Evolutionary conservation across 2,329 filamentous ascomycete species (phyloP).

Genomic region (Trichoderma brevicompactum): DNA sequence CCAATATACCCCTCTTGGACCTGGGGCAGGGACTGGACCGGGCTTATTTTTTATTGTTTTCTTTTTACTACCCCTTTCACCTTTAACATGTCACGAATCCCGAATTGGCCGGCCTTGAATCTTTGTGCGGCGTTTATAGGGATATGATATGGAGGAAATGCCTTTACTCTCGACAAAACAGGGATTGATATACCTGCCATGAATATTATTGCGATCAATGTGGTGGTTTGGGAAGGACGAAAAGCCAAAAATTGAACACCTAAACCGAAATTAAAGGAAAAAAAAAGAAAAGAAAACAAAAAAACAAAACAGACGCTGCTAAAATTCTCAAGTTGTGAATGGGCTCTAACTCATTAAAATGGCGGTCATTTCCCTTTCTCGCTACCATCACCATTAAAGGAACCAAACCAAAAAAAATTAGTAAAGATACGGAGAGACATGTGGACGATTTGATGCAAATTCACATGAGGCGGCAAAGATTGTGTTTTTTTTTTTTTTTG

Average conservation of each 20-base stretch:
- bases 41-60: not conserved
- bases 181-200: not conserved
- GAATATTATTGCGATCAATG: not conserved
- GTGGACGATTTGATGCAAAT: slow-evolving; percentile 14
- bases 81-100: not conserved
- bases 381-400: not conserved
- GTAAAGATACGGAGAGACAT: not conserved
- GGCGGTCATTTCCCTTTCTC: not conserved
- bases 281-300: not conserved
- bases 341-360: not conserved
- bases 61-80: not conserved
- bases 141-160: slow-evolving; percentile 7
- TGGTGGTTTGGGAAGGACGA: not conserved
- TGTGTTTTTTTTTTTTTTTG: slow-evolving; percentile 15
- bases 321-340: not conserved
- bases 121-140: slow-evolving; percentile 24
- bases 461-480: slow-evolving; percentile 18
- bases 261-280: not conserved
- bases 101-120: not conserved
- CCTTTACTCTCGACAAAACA: slow-evolving; percentile 3
- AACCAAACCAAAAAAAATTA: not conserved
- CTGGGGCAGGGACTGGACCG: slow-evolving; percentile 1
- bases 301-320: not conserved
- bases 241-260: not conserved
- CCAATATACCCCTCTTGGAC: slow-evolving; percentile 24